A percentile compares a stretch with the other conserved stretches of the same genome.
Evolutionary conservation across 2,329 filamentous ascomycete species (phyloP).

Genomic region (Coleophoma crateriformis): DNA sequence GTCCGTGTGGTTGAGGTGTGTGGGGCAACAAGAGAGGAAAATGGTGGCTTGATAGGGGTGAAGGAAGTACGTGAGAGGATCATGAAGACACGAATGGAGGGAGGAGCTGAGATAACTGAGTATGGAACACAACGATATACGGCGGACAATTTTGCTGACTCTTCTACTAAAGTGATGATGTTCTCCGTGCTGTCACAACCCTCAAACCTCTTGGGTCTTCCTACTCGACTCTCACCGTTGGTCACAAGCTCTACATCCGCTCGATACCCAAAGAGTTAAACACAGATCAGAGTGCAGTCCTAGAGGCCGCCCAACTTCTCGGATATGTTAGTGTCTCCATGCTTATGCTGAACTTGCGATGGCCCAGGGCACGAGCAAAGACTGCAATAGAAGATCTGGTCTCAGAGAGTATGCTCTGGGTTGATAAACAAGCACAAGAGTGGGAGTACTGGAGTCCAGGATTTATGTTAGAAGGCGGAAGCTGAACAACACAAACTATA

Average conservation of each 20-base stretch:
- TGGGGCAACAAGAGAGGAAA: conserved; percentile 77
- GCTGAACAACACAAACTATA: no score
- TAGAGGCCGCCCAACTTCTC: conserved; percentile 85
- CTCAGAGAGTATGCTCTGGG: conserved; percentile 86
- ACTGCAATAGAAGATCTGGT: conserved; percentile 89
- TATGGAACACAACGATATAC: conserved; percentile 31
- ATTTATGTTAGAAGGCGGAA: conserved; percentile 45
- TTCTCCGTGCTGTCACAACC: conserved; percentile 81
- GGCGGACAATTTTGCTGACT: not conserved
- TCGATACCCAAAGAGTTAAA: conserved; percentile 94
- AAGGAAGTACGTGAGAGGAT: conserved; percentile 75
- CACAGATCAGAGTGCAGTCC: conserved; percentile 84
- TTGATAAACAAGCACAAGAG: conserved; percentile 79
- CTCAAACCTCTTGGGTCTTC: conserved; percentile 83
- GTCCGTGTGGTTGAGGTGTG: conserved; percentile 95
- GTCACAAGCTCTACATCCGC: conserved; percentile 79
- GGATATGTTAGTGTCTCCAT: conserved; percentile 89
- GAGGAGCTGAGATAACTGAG: conserved; percentile 73
- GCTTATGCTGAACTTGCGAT: conserved; percentile 78
- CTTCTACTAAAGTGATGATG: conserved; percentile 62
- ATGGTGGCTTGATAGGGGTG: conserved; percentile 85
- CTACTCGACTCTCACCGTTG: conserved; percentile 80
- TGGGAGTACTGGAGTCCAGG: conserved; percentile 92
- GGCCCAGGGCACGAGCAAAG: conserved; percentile 78
- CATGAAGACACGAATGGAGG: conserved; percentile 66